Evolutionary conservation across 495 filamentous ascomycete species (phyloP), one percentile per base, ranked within the genome.

Genomic region (Aspergillus biplanus): DNA sequence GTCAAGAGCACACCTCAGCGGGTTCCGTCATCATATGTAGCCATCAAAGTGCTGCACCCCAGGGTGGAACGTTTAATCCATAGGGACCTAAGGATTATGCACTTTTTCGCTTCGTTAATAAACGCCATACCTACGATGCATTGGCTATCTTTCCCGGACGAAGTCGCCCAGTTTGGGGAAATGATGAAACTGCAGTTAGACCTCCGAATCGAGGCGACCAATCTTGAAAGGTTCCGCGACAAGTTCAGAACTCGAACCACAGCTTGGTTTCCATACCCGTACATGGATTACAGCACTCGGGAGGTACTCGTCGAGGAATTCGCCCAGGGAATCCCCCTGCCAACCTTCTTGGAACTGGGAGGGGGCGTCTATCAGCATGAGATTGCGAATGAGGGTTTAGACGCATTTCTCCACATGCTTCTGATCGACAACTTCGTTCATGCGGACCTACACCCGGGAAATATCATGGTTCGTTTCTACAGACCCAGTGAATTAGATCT

Each of bases 391-490:
- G 94, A 98, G 80, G 96, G 96, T 5, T 86, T 99, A 6, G 92
- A 99, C 69, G 93, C 93, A n/a, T 99, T 99, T 77, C 75, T 99
- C 58, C 92, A 92, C 63, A 99, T 99, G 96, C 82, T 99, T 4
- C 83, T 99, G 12, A 89, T 99, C 56, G 96, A 99, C 72, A 98
- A 99, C 70, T 99, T 99, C 72, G 87, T 97, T 56, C 96, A 99
- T 68, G 95, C 96, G n/a, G 96, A 99, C 75, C 80, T 99, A 9
- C 96, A 99, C 68, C 96, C 96, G 0, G 96, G 96, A 7, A 99
- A 99, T 72, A 98, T 99, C 78, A 98, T 99, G 94, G 96, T 99
- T 52, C 92, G 96, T 62, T 99, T 99, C 77, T 97, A 98, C 78
- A 86, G 95, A 69, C 88, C 92, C 0, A 87, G 86, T 35, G 82